Evolutionary conservation across 2,329 filamentous ascomycete species (phyloP), one percentile per base, ranked within the genome.

Genomic region (Fulvia fulva): DNA sequence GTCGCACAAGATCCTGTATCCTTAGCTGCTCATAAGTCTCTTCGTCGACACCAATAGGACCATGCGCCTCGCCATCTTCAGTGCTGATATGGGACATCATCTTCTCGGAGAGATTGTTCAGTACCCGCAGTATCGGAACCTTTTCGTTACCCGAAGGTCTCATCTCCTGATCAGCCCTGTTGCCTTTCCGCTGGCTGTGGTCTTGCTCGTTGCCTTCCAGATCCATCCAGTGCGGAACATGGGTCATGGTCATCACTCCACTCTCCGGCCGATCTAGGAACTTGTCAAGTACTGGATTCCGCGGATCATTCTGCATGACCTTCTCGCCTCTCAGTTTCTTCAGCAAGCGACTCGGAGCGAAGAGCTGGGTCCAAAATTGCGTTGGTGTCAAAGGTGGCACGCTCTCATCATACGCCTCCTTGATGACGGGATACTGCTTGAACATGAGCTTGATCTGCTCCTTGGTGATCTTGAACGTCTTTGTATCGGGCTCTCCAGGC

Each of bases 391-490:
- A 75, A 5, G 67, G 67, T 1, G 71, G 67, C 0, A 97, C 91
- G 64, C 92, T 91, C 70, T 97, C 92, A 70, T 97, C 91, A 74
- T 97, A 97, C 6, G 96, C 89, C 21, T 87, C 85, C 71, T 90
- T 89, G 59, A 99, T 88, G 0, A 99, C 80, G 1, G 94, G 91
- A 73, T 99, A 93, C 73, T 97, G 94, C 60, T 84, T 86, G 74
- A 99, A 92, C 54, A 99, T 94, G 70, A 96, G 84, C 69, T 92
- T 88, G 53, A 97, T 90, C 74, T 97, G 92, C 74, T 97, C 92
- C 60, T 91, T 87, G 65, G 86, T 94, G 63, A 99, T 87, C 68
- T 89, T 92, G 66, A 97, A 80, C 73, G 88, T 91, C 46, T 87
- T 81, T 59, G 87, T 85, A 62, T 87, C 87, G 6, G 71, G 65